Conservation (phyloP, 208 protist species). For the Vickermania spadyakhi region DNA sequence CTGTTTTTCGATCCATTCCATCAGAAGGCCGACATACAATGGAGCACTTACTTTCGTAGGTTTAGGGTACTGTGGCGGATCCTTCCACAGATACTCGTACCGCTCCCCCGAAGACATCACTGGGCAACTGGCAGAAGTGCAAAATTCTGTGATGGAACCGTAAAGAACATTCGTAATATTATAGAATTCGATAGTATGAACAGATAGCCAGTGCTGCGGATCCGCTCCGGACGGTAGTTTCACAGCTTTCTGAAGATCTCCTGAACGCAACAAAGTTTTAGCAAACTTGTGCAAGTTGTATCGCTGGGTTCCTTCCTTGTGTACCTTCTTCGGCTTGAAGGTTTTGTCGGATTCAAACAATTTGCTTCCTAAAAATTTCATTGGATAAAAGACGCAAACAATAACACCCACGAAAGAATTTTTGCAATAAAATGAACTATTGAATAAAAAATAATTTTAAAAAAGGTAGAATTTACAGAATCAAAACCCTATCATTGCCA, state of each 20-base stretch:
- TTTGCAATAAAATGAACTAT: too few relatives aligned
- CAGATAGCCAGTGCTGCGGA: conserved; percentile 96
- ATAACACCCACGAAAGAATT: too few relatives aligned
- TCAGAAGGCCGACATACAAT: conserved; percentile 97
- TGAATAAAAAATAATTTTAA: too few relatives aligned
- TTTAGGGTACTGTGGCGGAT: conserved; percentile 93
- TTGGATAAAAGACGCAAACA: too few relatives aligned
- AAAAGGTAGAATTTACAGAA: too few relatives aligned
- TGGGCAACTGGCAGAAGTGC: conserved; percentile 92
- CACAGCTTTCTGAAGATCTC: conserved; percentile 94
- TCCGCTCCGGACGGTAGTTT: conserved; percentile 94
- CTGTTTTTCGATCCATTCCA: conserved; percentile 97
- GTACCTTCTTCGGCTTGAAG: conserved; percentile 92
- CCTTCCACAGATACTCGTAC: conserved; percentile 97
- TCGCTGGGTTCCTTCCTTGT: conserved; percentile 91
- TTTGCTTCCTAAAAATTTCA: conserved; percentile 64
- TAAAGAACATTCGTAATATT: conserved; percentile 99
- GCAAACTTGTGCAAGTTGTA: conserved; percentile 94
- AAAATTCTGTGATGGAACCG: conserved; percentile 98
- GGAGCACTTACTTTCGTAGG: conserved; percentile 93
- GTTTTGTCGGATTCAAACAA: conserved; percentile 92
- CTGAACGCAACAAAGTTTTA: conserved; percentile 70
- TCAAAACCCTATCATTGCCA: too few relatives aligned
- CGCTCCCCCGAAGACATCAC: conserved; percentile 94
- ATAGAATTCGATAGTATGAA: conserved; percentile 99